Evolutionary conservation across 2,329 filamentous ascomycete genomes (phyloP).

Genomic region (Botryotinia narcissicola): DNA sequence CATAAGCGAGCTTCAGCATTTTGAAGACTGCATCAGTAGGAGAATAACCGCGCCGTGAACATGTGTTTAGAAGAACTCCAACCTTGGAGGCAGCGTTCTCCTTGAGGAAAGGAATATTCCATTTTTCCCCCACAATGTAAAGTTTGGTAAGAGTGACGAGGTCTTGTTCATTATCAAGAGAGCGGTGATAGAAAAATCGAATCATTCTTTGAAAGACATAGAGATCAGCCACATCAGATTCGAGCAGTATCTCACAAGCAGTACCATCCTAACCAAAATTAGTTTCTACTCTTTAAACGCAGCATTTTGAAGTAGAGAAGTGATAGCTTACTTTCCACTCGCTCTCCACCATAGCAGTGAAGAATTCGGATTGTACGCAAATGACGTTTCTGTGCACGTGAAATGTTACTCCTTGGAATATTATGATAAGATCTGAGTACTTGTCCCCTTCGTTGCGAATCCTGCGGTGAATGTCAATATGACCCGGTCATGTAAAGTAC

Average conservation of each 20-base stretch:
- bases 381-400: conserved; percentile 27
- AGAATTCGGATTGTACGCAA: conserved; percentile 24
- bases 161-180: background rate
- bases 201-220: background rate
- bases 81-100: background rate
- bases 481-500: background rate
- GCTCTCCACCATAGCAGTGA: conserved; percentile 20
- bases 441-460: background rate
- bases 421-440: conserved; percentile 27
- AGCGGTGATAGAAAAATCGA: background rate
- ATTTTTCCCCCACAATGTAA: background rate
- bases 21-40: background rate
- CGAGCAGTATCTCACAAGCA: background rate
- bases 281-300: background rate
- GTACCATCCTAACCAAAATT: background rate
- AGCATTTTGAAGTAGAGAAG: background rate
- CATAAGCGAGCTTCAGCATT: background rate
- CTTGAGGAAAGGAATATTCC: background rate
- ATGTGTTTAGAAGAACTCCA: no score
- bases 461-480: background rate
- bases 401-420: conserved; percentile 20
- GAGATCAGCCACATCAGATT: background rate
- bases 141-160: background rate
- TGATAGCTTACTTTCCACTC: background rate
- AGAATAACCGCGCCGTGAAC: rapidly evolving